Base-by-base conservation (phyloP, 2,329 filamentous ascomycete genomes). In the Geosmithia morbida region DNA sequence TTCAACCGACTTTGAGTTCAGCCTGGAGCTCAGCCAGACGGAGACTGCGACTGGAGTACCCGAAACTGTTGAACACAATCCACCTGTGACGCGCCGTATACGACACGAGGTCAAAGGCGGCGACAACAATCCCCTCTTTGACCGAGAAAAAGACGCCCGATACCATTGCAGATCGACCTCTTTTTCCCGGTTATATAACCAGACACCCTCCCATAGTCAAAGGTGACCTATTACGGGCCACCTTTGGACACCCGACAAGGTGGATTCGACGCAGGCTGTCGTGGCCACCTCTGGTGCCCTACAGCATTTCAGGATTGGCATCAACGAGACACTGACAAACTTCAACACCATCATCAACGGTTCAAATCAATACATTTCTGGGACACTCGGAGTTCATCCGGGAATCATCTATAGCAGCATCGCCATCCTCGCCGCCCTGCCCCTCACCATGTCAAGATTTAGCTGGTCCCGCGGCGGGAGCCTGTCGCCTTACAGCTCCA, bases 201-300 rank as follows among this genome's bases (percentile, higher is more conserved):
- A 10, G 17, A 18, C 41, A 11, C 41, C n/a, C 20, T 18, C n/a
- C n/a, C 17, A 18, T 17, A 17, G 41, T 37, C 26, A 47, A 33
- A 51, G 50, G 50, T 51, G 50, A 47, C 50, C 48, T 50, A 37
- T 22, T 33, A 22, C n/a, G 40, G 50, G 46, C 39, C 50, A 51
- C 50, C 50, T 51, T 26, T 47, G 8, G 26, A 47, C 33, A 61
- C 33, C 66, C 46, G 68, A 64, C 73, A 80, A 79, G 64, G 74
- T 80, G 76, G 76, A 75, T 78, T 79, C 75, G 62, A 64, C 41
- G 11, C 68, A 72, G 64, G 66, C 65, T 61, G 59, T 67, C 59
- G 68, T 71, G 74, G 77, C 75, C 74, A 77, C 76, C 59, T 70
- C 72, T 63, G 76, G 76, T 78, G 77, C 74, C 66, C 63, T 78